These are phyloP conservation scores for Epichloe elymi DNA, from an alignment of 2,329 filamentous ascomycete genomes.

Conservation along the genomic window DNA sequence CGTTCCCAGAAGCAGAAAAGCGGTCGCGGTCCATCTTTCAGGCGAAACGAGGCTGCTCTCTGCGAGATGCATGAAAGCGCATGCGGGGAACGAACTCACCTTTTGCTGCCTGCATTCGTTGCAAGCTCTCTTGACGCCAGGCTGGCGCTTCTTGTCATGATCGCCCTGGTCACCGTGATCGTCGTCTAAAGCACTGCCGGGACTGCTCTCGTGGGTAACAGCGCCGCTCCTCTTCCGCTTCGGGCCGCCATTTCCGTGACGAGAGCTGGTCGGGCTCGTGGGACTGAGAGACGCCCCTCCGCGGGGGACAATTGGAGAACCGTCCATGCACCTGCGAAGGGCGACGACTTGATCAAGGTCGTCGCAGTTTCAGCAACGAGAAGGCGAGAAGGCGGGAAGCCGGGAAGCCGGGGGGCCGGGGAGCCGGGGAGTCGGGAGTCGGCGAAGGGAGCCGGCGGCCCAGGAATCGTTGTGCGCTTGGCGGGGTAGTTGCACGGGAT, in stretches of 20 bases:
- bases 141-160: conserved; percentile 49
- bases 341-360: conserved; percentile 8
- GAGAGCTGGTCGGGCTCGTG: conserved; percentile 41
- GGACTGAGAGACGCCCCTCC: conserved; percentile 38
- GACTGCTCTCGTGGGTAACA: conserved; percentile 43
- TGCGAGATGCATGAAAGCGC: background rate
- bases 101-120: conserved; percentile 81
- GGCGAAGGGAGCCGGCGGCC: conserved; percentile 3
- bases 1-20: too few relatives aligned
- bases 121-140: conserved; percentile 65
- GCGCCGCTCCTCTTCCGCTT: conserved; percentile 48
- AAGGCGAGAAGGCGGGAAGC: conserved; percentile 7
- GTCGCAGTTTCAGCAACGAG: conserved; percentile 5
- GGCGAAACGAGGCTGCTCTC: background rate
- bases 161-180: conserved; percentile 34
- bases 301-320: conserved; percentile 30
- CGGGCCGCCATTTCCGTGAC: conserved; percentile 32
- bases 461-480: background rate
- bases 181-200: conserved; percentile 36
- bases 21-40: background rate
- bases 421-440: conserved; percentile 3
- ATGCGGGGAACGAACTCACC: conserved; percentile 32
- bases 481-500: conserved; percentile 5
- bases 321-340: conserved; percentile 30
- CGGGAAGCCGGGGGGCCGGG: conserved; percentile 2